These are phyloP conservation scores for Lunasporangiospora selenospora DNA, from an alignment of 192 early-diverging fungal species.

Conservation along the genomic window DNA sequence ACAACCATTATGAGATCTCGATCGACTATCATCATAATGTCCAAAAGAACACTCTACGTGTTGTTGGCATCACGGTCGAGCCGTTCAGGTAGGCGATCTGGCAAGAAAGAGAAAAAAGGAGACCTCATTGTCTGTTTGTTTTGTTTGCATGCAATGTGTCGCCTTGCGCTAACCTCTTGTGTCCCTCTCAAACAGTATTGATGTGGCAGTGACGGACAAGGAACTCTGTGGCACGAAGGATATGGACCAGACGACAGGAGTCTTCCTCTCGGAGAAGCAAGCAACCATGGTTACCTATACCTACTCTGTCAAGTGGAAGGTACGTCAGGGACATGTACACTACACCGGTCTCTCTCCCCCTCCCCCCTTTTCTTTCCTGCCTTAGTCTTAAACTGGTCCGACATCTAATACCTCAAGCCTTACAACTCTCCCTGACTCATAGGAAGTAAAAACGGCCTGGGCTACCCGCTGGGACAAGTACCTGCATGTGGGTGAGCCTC, in stretches of 20 bases:
- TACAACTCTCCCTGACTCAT: not conserved
- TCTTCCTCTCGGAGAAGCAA: conserved; percentile 7
- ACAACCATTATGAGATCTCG: conserved; percentile 92
- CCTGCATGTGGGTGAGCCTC: conserved; percentile 85
- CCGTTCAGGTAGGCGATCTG: conserved; percentile 64
- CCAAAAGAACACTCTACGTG: conserved; percentile 67
- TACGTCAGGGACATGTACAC: conserved; percentile 20
- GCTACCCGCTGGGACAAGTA: conserved; percentile 91
- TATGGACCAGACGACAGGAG: not conserved
- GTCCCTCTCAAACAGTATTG: conserved; percentile 21
- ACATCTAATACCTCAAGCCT: not conserved
- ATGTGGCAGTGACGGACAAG: not conserved
- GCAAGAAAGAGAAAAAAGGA: too few relatives aligned
- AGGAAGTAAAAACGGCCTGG: conserved; percentile 70
- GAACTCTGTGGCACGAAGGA: conserved; percentile 9
- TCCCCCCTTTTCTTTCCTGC: not conserved
- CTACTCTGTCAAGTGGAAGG: conserved; percentile 68
- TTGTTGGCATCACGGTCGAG: conserved; percentile 86
- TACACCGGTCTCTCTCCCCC: not conserved
- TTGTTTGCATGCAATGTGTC: too few relatives aligned
- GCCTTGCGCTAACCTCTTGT: too few relatives aligned
- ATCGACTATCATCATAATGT: conserved; percentile 81
- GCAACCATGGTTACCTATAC: conserved; percentile 61
- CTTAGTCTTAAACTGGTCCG: too few relatives aligned
- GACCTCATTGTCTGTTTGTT: not conserved